phyloP scores from a whole-genome alignment of 495 filamentous ascomycete species.

The Cladorrhinum samala region DNA sequence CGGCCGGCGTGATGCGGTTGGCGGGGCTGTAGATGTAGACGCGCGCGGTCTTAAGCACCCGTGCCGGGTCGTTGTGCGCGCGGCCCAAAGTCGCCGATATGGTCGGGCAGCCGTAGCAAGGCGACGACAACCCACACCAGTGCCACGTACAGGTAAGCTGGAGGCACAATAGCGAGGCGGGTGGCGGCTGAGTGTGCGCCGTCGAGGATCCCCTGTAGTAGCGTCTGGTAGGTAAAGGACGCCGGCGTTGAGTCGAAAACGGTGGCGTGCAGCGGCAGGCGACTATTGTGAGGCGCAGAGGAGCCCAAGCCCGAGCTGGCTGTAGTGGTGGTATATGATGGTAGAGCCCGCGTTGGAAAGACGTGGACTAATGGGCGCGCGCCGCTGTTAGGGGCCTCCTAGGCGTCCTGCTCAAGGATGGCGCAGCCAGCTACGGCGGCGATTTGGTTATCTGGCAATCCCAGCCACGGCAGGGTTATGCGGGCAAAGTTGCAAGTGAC shows the following conservation, averaged over 20 bases:
- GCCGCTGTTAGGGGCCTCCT: background rate
- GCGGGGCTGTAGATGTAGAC: constrained; percentile 28
- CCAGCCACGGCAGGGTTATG: constrained; percentile 9
- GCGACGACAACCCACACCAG: constrained; percentile 20
- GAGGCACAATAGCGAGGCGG: constrained; percentile 20
- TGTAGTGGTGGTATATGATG: constrained; percentile 20
- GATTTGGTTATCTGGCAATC: constrained; percentile 2
- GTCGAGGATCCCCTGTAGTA: constrained; percentile 22
- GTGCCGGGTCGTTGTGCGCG: constrained; percentile 24
- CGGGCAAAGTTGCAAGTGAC: constrained; percentile 17
- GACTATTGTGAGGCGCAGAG: too few species aligned
- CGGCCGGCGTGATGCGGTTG: constrained; percentile 28
- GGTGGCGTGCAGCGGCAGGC: constrained; percentile 23
- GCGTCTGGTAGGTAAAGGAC: constrained; percentile 14
- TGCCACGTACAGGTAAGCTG: constrained; percentile 19
- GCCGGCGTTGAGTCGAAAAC: constrained; percentile 32
- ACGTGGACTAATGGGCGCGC: constrained; percentile 29
- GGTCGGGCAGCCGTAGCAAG: constrained; percentile 18
- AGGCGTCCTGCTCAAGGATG: constrained; percentile 4
- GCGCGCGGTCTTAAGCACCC: constrained; percentile 24
- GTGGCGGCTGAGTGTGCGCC: constrained; percentile 16
- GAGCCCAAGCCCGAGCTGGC: constrained; percentile 17
- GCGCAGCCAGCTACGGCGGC: constrained; percentile 7
- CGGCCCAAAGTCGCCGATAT: constrained; percentile 20
- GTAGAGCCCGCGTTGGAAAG: constrained; percentile 32